Evolutionary conservation across 108 stramenopile genomes (phyloP).

Genomic region (Chaetoceros tenuissimus): DNA sequence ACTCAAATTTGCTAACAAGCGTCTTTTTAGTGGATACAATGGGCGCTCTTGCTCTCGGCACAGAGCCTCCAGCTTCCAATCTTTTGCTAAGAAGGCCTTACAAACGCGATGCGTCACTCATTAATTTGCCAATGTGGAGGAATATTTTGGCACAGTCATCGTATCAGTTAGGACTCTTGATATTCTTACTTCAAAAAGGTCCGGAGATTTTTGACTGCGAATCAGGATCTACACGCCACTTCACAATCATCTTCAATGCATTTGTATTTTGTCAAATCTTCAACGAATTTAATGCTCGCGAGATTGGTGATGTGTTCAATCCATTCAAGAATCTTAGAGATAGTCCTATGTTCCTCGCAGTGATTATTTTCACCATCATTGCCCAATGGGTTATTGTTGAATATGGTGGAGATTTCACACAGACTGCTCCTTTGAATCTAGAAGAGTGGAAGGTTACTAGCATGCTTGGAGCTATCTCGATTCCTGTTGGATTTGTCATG

Average conservation of each 20-base stretch:
- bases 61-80: conserved; percentile 82
- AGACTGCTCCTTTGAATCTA: conserved; percentile 37
- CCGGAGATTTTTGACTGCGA: conserved; percentile 50
- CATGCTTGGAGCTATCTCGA: conserved; percentile 46
- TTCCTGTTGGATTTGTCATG: conserved; percentile 72
- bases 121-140: conserved; percentile 77
- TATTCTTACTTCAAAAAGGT: conserved; percentile 50
- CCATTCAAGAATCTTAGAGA: conserved; percentile 38
- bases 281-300: conserved; percentile 91
- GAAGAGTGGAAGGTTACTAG: conserved; percentile 62
- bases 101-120: conserved; percentile 56
- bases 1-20: conserved; percentile 1
- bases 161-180: conserved; percentile 60
- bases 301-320: conserved; percentile 62
- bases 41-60: conserved; percentile 96
- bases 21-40: conserved; percentile 74
- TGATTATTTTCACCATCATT: conserved; percentile 74
- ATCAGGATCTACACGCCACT: conserved; percentile 63
- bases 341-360: conserved; percentile 70
- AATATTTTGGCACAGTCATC: conserved; percentile 76
- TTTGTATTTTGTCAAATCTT: conserved; percentile 92
- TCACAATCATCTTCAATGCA: conserved; percentile 90
- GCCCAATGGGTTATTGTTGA: conserved; percentile 84
- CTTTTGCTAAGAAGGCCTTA: conserved; percentile 77
- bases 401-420: conserved; percentile 79